Base-by-base conservation (phyloP, 176 grass and related monocot species). In the Coix lacrymajobi region DNA sequence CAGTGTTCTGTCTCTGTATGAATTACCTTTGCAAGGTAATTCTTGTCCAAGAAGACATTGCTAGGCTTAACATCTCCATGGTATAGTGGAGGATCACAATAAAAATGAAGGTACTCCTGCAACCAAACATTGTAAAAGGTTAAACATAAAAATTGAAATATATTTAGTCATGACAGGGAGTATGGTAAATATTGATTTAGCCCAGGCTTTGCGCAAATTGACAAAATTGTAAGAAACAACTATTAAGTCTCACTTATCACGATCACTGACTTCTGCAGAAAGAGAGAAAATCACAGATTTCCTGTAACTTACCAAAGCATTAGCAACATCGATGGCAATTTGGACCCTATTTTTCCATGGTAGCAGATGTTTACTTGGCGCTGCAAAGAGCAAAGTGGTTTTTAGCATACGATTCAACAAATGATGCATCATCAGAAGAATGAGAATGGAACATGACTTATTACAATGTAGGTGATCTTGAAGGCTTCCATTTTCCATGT, bases 71-170 rank as follows among this genome's bases (percentile, higher is more conserved):
- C 87, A 56, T 90, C 87, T 68, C 96, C 96, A 87, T 98, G 96
- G 61, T 75, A 98, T 48, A 98, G 68, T 65, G 85, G 78, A 78
- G 90, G 92, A 73, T 98, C 92, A 80, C 96, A 98, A 46, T 98
- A 95, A 64, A 89, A 98, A 88, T 98, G 96, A 73, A 98, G 90
- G 85, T 98, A 98, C 82, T 98, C 92, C 96, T 98, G 91, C 80
- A 90, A n/a, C 69, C 60, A 63, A 70, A 78, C 2, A 56, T 74
- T 32, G 15, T 24, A 62, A 62, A 36, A 66, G 75, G n/a, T 13
- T 16, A 15, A 77, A 36, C 11, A 20, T 14, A 24, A 20, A 17
- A 64, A 22, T 81, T 83, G 2, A 77, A 45, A 36, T 63, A 63
- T 19, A 28, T 72, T 10, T 20, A 29, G 29, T 46, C 48, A 5